A percentile compares a stretch with the other conserved stretches of the same genome.
These are phyloP conservation scores for Phytophthora meadii DNA, from an alignment of 352 stramenopile species.

Conservation along the genomic window DNA sequence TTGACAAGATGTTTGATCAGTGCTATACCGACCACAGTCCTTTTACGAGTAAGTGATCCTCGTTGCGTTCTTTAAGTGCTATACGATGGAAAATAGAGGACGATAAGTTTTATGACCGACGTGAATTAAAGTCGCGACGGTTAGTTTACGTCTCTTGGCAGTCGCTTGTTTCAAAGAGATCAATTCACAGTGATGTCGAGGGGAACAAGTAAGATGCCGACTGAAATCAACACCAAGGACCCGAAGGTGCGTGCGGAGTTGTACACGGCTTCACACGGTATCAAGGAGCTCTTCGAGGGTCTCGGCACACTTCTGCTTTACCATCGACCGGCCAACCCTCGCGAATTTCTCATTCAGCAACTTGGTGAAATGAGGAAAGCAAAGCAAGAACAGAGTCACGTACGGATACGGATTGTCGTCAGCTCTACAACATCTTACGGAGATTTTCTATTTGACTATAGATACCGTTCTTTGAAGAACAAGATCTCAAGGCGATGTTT, in stretches of 20 bases:
- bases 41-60: conserved; percentile 44
- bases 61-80: conserved; percentile 17
- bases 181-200: background rate
- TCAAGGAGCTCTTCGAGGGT: conserved; percentile 74
- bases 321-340: conserved; percentile 65
- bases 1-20: conserved; percentile 82
- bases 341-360: conserved; percentile 66
- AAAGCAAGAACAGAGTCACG: conserved; percentile 63
- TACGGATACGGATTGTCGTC: conserved; percentile 22
- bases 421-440: background rate
- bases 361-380: conserved; percentile 60
- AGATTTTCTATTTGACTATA: conserved; percentile 15
- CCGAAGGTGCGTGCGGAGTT: conserved; percentile 66
- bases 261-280: conserved; percentile 70
- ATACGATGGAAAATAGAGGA: conserved; percentile 26
- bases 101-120: conserved; percentile 12
- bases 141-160: conserved; percentile 24
- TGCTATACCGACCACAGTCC: conserved; percentile 80
- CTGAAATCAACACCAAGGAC: conserved; percentile 62
- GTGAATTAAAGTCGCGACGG: conserved; percentile 2
- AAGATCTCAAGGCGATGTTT: conserved; percentile 80
- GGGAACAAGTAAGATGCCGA: conserved; percentile 7
- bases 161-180: background rate
- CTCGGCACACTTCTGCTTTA: conserved; percentile 72
- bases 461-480: conserved; percentile 76